phyloP scores from a whole-genome alignment of 306 rosid genomes.

The Malus fusca region DNA sequence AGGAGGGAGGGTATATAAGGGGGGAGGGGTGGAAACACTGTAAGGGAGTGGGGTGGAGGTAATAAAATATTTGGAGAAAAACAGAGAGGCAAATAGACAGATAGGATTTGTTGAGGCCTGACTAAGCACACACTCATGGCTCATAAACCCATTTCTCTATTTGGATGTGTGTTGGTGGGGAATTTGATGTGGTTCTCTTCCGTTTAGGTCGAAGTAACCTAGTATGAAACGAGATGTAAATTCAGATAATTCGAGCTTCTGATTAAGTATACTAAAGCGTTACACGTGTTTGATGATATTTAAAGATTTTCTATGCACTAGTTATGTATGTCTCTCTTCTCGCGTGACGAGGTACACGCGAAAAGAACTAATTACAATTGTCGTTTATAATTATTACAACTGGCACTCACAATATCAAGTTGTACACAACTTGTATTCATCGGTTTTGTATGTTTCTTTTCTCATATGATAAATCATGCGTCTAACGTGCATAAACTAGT shows the following conservation, averaged over 20 bases:
- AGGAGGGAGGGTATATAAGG: constrained; percentile 19
- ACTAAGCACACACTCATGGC: constrained; percentile 4
- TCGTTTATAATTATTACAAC: neutral
- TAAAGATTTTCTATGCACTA: neutral
- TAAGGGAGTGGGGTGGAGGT: neutral
- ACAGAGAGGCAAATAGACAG: constrained; percentile 48
- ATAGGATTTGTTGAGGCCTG: constrained; percentile 28
- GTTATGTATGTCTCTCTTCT: neutral
- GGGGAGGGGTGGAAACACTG: neutral
- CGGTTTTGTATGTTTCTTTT: neutral
- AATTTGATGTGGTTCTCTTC: neutral
- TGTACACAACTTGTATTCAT: neutral
- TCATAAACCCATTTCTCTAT: neutral
- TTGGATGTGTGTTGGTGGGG: neutral
- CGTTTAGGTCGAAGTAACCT: neutral
- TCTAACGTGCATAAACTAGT: neutral
- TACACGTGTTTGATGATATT: neutral
- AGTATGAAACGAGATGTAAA: neutral
- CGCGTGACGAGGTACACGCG: neutral
- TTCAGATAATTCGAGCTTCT: neutral
- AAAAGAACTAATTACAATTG: neutral
- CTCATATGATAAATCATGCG: too few species aligned
- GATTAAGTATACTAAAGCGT: neutral
- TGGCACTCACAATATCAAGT: neutral
- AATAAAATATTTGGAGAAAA: constrained; percentile 20